phyloP scores from a whole-genome alignment of 2,329 filamentous ascomycete species.

The Cercospora sp. region DNA sequence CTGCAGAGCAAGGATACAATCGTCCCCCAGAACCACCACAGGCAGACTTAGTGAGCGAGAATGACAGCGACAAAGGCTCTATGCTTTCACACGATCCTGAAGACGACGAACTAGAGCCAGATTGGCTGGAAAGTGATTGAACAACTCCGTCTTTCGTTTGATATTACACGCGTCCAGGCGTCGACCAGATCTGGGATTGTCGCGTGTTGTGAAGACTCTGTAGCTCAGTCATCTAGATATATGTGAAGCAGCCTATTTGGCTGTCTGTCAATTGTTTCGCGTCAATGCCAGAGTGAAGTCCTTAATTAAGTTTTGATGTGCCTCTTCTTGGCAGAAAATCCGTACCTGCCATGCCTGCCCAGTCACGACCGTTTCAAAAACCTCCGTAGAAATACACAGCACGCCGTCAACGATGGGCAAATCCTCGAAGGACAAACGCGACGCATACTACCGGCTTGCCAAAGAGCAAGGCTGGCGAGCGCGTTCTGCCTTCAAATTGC shows the following conservation, averaged over 20 bases:
- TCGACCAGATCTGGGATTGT: not conserved
- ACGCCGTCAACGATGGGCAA: constrained; percentile 53
- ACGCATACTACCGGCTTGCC: constrained; percentile 94
- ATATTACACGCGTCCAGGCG: not conserved
- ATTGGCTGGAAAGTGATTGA: constrained; percentile 56
- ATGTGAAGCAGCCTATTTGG: not conserved
- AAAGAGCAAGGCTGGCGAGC: constrained; percentile 99
- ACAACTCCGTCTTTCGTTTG: not conserved
- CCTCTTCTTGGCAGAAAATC: not conserved
- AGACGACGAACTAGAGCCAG: constrained; percentile 65
- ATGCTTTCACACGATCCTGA: constrained; percentile 63
- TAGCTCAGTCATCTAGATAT: not conserved
- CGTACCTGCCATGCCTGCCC: not conserved
- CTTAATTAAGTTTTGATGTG: not conserved
- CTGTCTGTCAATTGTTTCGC: not conserved
- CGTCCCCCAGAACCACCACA: not conserved
- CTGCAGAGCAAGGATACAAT: not conserved
- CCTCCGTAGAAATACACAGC: not conserved
- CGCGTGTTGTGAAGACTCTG: not conserved
- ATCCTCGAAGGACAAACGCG: constrained; percentile 97
- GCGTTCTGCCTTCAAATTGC: constrained; percentile 91
- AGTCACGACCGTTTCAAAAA: not conserved
- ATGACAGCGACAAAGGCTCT: constrained; percentile 45
- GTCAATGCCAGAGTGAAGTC: not conserved
- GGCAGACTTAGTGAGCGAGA: not conserved